Evolutionary conservation across 352 stramenopile genomes (phyloP).

Genomic region (Blastocystis sp.): DNA sequence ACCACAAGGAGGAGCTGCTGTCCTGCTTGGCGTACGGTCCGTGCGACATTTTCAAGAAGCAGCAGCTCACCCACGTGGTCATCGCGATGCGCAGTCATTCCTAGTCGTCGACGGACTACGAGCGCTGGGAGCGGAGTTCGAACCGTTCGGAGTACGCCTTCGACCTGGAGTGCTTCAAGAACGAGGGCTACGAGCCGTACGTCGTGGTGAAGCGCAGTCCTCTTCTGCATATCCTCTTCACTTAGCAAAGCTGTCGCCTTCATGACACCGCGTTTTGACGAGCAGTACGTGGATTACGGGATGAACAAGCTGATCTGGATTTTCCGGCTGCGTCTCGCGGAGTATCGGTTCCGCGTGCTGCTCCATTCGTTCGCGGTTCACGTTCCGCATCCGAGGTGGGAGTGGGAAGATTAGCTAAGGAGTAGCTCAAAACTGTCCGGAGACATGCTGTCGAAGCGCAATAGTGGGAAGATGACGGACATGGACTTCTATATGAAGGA

Average conservation of each 20-base stretch:
- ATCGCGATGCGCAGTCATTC: neutral
- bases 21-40: conserved; percentile 53
- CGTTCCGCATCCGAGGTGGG: conserved; percentile 50
- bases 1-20: conserved; percentile 35
- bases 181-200: conserved; percentile 64
- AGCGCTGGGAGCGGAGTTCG: neutral
- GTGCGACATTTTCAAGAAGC: conserved; percentile 45
- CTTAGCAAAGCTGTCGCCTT: neutral
- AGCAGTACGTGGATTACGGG: conserved; percentile 57
- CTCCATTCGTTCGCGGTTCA: conserved; percentile 49
- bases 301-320: conserved; percentile 69
- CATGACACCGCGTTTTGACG: conserved; percentile 30
- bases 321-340: conserved; percentile 14
- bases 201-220: conserved; percentile 15
- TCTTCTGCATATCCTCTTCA: conserved; percentile 46
- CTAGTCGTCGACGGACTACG: conserved; percentile 64
- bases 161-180: conserved; percentile 57
- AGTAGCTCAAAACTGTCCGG: neutral
- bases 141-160: conserved; percentile 23
- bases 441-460: conserved; percentile 1
- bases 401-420: neutral
- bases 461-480: neutral
- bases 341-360: conserved; percentile 43
- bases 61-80: conserved; percentile 37
- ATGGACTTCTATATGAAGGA: conserved; percentile 56